These are phyloP conservation scores for Leucosporidium creatinivorum DNA, from an alignment of 768 basidiomycete species.

Conservation along the genomic window DNA sequence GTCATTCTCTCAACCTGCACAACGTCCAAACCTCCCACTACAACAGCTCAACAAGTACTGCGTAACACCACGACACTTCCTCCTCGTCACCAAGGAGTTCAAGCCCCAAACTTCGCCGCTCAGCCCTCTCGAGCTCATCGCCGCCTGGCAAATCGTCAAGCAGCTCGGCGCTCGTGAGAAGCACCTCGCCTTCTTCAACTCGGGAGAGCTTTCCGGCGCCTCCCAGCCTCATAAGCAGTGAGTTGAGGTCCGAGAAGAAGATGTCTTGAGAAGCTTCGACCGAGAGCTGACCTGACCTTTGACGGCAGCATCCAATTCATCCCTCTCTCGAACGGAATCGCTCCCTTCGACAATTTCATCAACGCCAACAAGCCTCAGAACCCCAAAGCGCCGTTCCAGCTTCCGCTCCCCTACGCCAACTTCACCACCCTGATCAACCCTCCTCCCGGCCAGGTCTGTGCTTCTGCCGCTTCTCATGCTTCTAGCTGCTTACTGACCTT, in stretches of 20 bases:
- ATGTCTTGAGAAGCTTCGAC: no score
- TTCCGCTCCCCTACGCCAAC: conserved; percentile 30
- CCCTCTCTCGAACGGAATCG: conserved; percentile 24
- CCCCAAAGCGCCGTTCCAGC: conserved; percentile 17
- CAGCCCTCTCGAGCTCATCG: conserved; percentile 67
- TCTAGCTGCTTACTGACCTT: no score
- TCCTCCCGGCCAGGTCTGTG: background rate
- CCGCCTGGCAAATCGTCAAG: conserved; percentile 72
- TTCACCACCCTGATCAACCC: conserved; percentile 24
- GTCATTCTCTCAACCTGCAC: background rate
- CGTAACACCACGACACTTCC: conserved; percentile 73
- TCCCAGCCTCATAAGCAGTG: conserved; percentile 33
- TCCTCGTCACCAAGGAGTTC: conserved; percentile 79
- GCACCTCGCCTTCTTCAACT: conserved; percentile 85
- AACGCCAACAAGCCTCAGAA: conserved; percentile 18
- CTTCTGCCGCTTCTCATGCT: no score
- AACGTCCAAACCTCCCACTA: background rate
- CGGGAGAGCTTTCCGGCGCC: conserved; percentile 45
- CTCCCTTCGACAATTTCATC: conserved; percentile 28
- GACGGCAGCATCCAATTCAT: conserved; percentile 29
- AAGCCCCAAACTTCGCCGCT: conserved; percentile 72
- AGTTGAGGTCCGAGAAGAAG: background rate
- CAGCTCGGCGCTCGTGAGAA: conserved; percentile 53
- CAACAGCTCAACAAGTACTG: conserved; percentile 76
- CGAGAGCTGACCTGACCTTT: background rate